Percentiles rank a stretch among this genome's conserved stretches.
These are phyloP conservation scores for Durio zibethinus DNA, from an alignment of 345 rosid genomes.

Conservation along the genomic window DNA sequence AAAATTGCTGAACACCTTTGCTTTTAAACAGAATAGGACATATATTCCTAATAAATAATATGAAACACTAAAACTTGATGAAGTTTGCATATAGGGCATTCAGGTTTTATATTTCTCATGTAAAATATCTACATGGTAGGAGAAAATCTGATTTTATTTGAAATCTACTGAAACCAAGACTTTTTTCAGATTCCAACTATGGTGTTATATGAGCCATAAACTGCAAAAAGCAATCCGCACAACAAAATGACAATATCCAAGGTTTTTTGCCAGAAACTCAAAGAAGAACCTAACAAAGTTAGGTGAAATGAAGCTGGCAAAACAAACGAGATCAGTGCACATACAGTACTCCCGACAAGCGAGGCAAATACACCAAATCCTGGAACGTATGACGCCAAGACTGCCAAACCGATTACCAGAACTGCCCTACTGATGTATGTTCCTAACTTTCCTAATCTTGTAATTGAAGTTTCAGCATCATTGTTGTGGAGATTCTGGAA, in stretches of 20 bases:
- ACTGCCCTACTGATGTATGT: slow-evolving; percentile 46
- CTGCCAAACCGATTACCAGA: slow-evolving; percentile 54
- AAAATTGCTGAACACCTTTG: no score
- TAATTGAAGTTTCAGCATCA: slow-evolving; percentile 30
- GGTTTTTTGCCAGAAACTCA: slow-evolving; percentile 53
- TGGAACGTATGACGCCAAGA: slow-evolving; percentile 66
- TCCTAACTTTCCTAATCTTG: slow-evolving; percentile 22
- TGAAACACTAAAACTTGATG: no score
- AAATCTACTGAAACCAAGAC: neutral
- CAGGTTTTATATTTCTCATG: no score
- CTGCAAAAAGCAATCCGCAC: slow-evolving; percentile 66
- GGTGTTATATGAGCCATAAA: slow-evolving; percentile 62
- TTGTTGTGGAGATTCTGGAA: slow-evolving; percentile 34
- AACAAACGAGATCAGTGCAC: slow-evolving; percentile 75
- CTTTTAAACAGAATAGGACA: neutral
- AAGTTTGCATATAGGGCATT: no score
- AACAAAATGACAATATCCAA: slow-evolving; percentile 56
- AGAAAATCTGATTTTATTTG: neutral
- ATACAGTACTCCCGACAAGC: no score
- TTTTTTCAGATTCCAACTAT: slow-evolving; percentile 39
- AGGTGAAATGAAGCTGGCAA: slow-evolving; percentile 80
- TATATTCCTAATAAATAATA: no score
- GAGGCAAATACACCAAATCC: slow-evolving; percentile 68
- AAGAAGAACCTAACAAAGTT: slow-evolving; percentile 54
- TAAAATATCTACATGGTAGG: no score